Conservation (phyloP, 2,329 filamentous ascomycete genomes). For the Dactylellina drechsleri region DNA sequence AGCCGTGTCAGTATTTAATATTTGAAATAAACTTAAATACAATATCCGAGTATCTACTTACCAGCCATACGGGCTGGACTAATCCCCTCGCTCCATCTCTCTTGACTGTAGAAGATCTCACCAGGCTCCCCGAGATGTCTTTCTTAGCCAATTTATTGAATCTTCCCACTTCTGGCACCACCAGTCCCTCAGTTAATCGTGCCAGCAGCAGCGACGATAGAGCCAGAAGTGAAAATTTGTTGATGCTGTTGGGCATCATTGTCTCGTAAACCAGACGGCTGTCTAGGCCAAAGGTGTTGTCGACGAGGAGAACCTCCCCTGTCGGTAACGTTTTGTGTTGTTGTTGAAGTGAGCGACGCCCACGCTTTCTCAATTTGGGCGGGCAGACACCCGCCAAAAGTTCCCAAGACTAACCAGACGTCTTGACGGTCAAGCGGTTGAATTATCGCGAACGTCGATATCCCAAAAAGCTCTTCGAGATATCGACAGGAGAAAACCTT, state of each 20-base stretch:
- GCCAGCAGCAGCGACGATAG: constrained; percentile 19
- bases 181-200: constrained; percentile 12
- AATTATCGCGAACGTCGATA: no score
- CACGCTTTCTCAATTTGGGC: no score
- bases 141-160: constrained; percentile 6
- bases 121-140: constrained; percentile 29
- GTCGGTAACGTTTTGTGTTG: no score
- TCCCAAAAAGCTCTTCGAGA: no score
- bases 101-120: constrained; percentile 4
- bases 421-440: no score
- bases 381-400: no score
- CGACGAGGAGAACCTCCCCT: no score
- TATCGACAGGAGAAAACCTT: no score
- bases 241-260: constrained; percentile 45
- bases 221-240: constrained; percentile 33
- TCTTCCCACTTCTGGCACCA: constrained; percentile 14
- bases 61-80: constrained; percentile 45
- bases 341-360: no score
- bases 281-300: no score
- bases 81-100: constrained; percentile 26
- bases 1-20: neutral
- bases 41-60: constrained; percentile 13
- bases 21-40: neutral
- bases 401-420: no score
- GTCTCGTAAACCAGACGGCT: constrained; percentile 3